Evolutionary conservation across 352 stramenopile genomes (phyloP).

Genomic region (Phytophthora megakarya): DNA sequence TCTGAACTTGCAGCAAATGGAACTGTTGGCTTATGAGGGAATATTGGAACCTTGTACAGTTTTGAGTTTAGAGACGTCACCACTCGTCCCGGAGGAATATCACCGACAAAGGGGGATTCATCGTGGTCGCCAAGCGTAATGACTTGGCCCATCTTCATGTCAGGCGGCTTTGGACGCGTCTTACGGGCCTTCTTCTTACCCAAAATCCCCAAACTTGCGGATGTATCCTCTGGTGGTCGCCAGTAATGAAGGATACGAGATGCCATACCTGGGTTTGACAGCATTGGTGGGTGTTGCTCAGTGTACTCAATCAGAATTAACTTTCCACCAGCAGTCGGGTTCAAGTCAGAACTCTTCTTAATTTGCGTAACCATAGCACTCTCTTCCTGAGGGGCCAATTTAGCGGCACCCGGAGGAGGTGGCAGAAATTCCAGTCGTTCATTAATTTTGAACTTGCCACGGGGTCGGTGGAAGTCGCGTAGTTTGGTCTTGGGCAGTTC

Average conservation of each 20-base stretch:
- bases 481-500: conserved; percentile 84
- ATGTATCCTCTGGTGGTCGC: conserved; percentile 64
- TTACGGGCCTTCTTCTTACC: conserved; percentile 83
- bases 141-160: conserved; percentile 84
- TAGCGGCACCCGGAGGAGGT: conserved; percentile 47
- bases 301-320: conserved; percentile 87
- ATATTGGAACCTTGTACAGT: conserved; percentile 85
- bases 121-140: conserved; percentile 82
- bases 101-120: conserved; percentile 81
- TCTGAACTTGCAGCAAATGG: conserved; percentile 54
- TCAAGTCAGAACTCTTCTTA: conserved; percentile 87
- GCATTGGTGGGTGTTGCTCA: conserved; percentile 80
- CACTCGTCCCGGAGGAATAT: conserved; percentile 74
- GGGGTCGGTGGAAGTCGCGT: conserved; percentile 81
- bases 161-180: conserved; percentile 64
- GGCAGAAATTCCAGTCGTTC: conserved; percentile 62
- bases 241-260: conserved; percentile 87
- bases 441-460: conserved; percentile 89
- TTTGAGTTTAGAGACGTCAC: conserved; percentile 86
- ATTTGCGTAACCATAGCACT: conserved; percentile 84
- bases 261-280: conserved; percentile 83
- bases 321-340: conserved; percentile 73
- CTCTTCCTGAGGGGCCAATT: conserved; percentile 62
- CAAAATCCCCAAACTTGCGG: conserved; percentile 41
- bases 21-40: conserved; percentile 63